Evolutionary conservation across 2,329 filamentous ascomycete genomes (phyloP).

Genomic region (Fusarium brachygibbosum): DNA sequence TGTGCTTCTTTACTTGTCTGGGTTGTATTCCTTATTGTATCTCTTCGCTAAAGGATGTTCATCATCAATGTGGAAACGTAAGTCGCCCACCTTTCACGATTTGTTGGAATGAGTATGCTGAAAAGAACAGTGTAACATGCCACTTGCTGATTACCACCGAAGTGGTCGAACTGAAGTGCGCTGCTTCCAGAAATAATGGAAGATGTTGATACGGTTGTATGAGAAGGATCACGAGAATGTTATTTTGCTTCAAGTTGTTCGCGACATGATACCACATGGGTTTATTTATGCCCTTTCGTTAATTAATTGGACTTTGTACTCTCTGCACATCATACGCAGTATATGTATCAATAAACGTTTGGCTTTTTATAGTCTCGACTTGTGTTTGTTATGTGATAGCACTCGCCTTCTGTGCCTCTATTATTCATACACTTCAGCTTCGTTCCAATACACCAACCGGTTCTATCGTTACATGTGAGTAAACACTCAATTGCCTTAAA

Average conservation of each 20-base stretch:
- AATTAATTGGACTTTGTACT: not conserved
- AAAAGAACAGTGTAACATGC: constrained; percentile 33
- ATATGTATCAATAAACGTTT: not conserved
- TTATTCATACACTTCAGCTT: not conserved
- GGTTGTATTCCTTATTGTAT: constrained; percentile 45
- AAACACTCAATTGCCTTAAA: constrained; percentile 19
- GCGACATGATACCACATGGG: constrained; percentile 19
- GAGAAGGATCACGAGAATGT: not conserved
- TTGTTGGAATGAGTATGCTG: not conserved
- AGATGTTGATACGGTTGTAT: no score
- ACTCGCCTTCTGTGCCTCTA: not conserved
- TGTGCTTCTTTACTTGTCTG: constrained; percentile 38
- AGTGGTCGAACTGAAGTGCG: constrained; percentile 42
- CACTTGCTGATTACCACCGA: constrained; percentile 43
- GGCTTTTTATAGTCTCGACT: not conserved
- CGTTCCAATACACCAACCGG: not conserved
- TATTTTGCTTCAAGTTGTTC: constrained; percentile 1
- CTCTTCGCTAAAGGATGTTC: constrained; percentile 38
- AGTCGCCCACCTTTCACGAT: not conserved
- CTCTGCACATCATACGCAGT: not conserved
- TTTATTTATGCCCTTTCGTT: not conserved
- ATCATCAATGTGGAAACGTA: constrained; percentile 44
- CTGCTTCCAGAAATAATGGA: constrained; percentile 15
- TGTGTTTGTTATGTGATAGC: not conserved
- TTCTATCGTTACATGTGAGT: constrained; percentile 29